These are phyloP conservation scores for Saposhnikovia divaricata DNA, from an alignment of 129 eudicot genomes.

Conservation along the genomic window DNA sequence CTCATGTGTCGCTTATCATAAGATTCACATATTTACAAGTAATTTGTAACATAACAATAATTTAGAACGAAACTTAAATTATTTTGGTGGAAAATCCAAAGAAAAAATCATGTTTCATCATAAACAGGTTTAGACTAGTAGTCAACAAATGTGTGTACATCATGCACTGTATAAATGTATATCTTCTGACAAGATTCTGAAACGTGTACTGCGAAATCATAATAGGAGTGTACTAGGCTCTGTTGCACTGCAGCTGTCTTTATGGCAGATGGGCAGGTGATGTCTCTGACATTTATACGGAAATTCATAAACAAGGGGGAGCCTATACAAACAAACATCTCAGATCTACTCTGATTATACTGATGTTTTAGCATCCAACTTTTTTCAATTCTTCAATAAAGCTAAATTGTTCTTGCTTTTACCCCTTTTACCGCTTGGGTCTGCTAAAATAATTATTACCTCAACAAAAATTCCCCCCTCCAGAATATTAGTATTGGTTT, in stretches of 20 bases:
- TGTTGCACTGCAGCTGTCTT: conserved; percentile 7
- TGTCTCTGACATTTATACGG: conserved; percentile 3
- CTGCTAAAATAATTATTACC: background rate
- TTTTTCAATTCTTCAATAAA: background rate
- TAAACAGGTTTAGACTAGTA: background rate
- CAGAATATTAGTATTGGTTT: too few species aligned
- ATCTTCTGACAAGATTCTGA: conserved; percentile 1
- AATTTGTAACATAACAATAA: too few species aligned
- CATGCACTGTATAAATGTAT: background rate
- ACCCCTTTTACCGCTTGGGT: background rate
- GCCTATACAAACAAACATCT: background rate
- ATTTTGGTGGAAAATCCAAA: too few species aligned
- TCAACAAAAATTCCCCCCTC: too few species aligned
- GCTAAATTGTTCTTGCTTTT: background rate
- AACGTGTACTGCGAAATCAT: conserved; percentile 1
- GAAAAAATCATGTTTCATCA: background rate
- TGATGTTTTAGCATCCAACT: background rate
- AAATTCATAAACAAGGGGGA: conserved; percentile 1
- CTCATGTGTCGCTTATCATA: too few species aligned
- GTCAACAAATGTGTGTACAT: conserved; percentile 1
- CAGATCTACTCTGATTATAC: conserved; percentile 1
- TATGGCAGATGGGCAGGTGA: conserved; percentile 10
- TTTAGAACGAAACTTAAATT: too few species aligned
- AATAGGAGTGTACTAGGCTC: conserved; percentile 4
- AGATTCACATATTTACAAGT: too few species aligned